phyloP scores from a whole-genome alignment of 2,329 filamentous ascomycete genomes.

The Xylariaceae sp. region DNA sequence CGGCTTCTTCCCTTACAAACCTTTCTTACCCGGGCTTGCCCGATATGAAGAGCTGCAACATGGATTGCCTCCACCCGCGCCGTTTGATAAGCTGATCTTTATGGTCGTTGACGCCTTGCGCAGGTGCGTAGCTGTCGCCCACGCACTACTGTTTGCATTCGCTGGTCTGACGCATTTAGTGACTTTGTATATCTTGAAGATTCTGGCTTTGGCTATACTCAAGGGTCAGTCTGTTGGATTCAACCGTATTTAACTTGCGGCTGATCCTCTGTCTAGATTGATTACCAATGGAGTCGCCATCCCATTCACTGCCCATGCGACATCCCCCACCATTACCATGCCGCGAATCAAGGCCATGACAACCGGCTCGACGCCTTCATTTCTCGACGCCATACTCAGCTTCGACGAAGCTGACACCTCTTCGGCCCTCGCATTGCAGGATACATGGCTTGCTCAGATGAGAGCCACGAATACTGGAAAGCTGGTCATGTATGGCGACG shows the following conservation, averaged over 20 bases:
- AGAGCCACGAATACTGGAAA: conserved; percentile 74
- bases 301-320: conserved; percentile 93
- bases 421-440: conserved; percentile 84
- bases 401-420: conserved; percentile 93
- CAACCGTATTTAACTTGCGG: not conserved
- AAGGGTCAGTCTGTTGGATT: conserved; percentile 65
- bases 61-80: conserved; percentile 64
- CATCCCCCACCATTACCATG: conserved; percentile 98
- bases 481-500: conserved; percentile 94
- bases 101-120: conserved; percentile 97
- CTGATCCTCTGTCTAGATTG: conserved; percentile 58
- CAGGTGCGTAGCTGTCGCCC: conserved; percentile 60
- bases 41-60: conserved; percentile 63
- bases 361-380: conserved; percentile 96
- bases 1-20: conserved; percentile 98
- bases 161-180: conserved; percentile 52
- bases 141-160: not conserved
- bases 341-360: conserved; percentile 96
- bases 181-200: conserved; percentile 87
- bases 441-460: conserved; percentile 96
- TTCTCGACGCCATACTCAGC: conserved; percentile 95
- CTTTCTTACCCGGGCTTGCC: conserved; percentile 85
- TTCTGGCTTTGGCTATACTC: conserved; percentile 87
- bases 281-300: conserved; percentile 83
- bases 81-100: conserved; percentile 90